Evolutionary conservation across 805 yeast species (phyloP).

Genomic region (Diddensiella transvaalensis): DNA sequence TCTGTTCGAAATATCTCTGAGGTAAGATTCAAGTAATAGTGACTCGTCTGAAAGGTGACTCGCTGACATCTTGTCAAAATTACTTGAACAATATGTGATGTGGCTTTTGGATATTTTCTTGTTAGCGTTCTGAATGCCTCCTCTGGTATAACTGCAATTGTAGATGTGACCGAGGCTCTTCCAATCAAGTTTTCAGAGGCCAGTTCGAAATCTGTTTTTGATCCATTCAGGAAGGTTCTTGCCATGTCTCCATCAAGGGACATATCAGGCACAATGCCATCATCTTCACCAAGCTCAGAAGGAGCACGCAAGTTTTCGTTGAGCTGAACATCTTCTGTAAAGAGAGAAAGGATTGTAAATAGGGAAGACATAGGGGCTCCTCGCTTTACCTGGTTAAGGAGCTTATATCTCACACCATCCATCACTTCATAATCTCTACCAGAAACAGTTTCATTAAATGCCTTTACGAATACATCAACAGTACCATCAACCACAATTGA

Average conservation of each 20-base stretch:
- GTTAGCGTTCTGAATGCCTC: conserved; percentile 74
- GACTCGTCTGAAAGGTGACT: conserved; percentile 89
- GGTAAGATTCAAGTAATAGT: conserved; percentile 80
- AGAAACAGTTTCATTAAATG: conserved; percentile 26
- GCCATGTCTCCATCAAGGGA: conserved; percentile 5
- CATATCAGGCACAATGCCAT: conserved; percentile 10
- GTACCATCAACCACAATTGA: conserved; percentile 91
- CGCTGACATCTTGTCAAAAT: conserved; percentile 80
- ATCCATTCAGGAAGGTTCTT: neutral
- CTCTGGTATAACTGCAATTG: conserved; percentile 89
- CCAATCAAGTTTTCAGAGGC: conserved; percentile 51
- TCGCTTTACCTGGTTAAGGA: conserved; percentile 73
- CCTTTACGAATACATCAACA: conserved; percentile 68
- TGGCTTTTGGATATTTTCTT: conserved; percentile 75
- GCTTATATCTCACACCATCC: conserved; percentile 62
- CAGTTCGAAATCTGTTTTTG: neutral
- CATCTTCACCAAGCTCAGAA: conserved; percentile 3
- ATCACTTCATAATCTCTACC: conserved; percentile 16
- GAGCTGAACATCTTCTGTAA: conserved; percentile 46
- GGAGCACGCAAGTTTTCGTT: conserved; percentile 15
- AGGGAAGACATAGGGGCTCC: conserved; percentile 85
- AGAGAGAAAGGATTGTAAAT: conserved; percentile 71
- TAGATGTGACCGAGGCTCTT: conserved; percentile 67
- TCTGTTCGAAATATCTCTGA: conserved; percentile 78
- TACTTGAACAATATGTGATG: conserved; percentile 93